Evolutionary conservation across 768 basidiomycete species (phyloP), one percentile per base, ranked within the genome.

Genomic region (Heimioporus sp.): DNA sequence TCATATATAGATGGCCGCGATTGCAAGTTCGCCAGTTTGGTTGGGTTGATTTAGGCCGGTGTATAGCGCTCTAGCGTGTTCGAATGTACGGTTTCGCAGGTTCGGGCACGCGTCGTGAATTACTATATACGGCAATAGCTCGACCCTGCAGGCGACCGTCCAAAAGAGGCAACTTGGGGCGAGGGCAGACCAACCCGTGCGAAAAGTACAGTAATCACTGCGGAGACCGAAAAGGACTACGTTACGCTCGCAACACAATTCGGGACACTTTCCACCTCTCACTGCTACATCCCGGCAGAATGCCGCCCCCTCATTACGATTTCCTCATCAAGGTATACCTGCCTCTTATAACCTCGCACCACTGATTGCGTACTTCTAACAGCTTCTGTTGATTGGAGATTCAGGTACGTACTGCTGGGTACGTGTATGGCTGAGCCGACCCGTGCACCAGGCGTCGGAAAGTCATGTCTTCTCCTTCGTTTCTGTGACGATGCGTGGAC

Each of bases 401-500:
- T 97, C 94, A 59, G 94, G 94, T 92, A 55, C 43, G 41, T 46
- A 31, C 43, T 36, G 19, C 47, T 43, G 1, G 15, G 7, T 43
- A 31, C 30, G 1, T 9, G 20, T 12, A 16, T 3, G 11, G 40
- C 35, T 49, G 43, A 1, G 71, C 65, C 37, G 32, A 61, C 20
- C 16, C 48, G 49, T 47, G 43, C 43, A 30, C 46, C 61, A 86
- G 93, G 93, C 73, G 95, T 97, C 62, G 93, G 96, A 57, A 95
- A 99, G 79, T 98, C 95, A 24, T 93, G 91, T 75, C 80, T 94
- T n/a, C 78, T 94, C 47, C 81, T 93, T 55, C 88, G 93, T 58
- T 99, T 99, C 83, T 98, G 94, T 69, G 97, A 98, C 77, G 97
- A 99, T 73, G 91, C 95, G 57, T 99, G 95, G 94, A 98, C 97